Conservation (phyloP, 1,139 yeast genomes). For the Candida pseudocylindracea region DNA sequence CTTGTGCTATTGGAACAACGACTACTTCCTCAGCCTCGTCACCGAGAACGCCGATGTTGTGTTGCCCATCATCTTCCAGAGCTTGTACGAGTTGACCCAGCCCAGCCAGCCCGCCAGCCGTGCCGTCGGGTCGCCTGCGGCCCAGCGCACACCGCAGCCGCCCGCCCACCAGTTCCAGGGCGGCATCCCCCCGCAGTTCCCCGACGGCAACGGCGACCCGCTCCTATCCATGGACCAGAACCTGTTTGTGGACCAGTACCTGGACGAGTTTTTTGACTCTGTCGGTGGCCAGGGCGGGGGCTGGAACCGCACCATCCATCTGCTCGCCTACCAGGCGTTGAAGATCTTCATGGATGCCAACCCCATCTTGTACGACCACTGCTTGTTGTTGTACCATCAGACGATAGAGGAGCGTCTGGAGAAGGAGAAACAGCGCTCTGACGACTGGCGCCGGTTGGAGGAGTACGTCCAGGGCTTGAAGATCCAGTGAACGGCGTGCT, state of each 20-base stretch:
- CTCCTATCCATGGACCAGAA: conserved; percentile 12
- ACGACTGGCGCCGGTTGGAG: conserved; percentile 1
- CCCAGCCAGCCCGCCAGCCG: conserved; percentile 23
- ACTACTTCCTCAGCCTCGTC: conserved; percentile 72
- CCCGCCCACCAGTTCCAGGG: conserved; percentile 17
- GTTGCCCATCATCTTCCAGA: conserved; percentile 77
- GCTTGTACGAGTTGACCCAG: conserved; percentile 64
- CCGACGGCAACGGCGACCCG: conserved; percentile 8
- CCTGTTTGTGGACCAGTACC: conserved; percentile 11
- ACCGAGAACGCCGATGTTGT: conserved; percentile 86
- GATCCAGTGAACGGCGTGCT: too few relatives aligned
- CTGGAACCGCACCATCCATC: conserved; percentile 89
- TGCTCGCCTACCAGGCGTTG: conserved; percentile 76
- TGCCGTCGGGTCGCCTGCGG: too few relatives aligned
- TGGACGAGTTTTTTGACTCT: conserved; percentile 20
- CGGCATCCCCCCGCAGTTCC: conserved; percentile 10
- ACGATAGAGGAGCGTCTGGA: conserved; percentile 7
- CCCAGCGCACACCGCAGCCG: too few relatives aligned
- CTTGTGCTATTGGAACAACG: conserved; percentile 85
- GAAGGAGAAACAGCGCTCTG: neutral
- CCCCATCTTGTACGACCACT: conserved; percentile 78
- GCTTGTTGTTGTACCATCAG: conserved; percentile 69
- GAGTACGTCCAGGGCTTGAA: neutral
- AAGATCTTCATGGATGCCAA: conserved; percentile 89
- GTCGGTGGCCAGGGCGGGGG: too few relatives aligned